Base-by-base conservation (phyloP, 371 early-diverging fungal species). In the Mucor irregularis region DNA sequence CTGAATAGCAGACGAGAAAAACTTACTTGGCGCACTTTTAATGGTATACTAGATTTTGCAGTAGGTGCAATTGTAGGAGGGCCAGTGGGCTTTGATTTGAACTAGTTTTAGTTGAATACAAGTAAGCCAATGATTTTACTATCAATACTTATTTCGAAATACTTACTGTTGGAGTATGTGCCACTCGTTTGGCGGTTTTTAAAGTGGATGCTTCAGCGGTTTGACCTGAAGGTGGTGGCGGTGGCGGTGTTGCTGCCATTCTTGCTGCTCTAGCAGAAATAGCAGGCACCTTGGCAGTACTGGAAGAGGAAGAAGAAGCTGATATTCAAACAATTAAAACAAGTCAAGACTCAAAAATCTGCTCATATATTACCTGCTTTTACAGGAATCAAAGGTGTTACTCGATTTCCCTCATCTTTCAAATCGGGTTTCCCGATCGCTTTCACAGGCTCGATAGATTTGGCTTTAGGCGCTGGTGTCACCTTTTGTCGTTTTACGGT, bases 41-140 rank as follows among this genome's bases (percentile, higher is more conserved):
- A 58, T 8, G 75, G 65, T 10, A 69, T 62, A 28, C 50, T 68
- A 2, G 66, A 53, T 25, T 52, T 62, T 3, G 66, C 14, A 39
- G 68, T 63, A 8, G 78, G 71, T 9, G 59, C 13, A 4, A 73
- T 66, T 1, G 43, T 49, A 11, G 78, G 78, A 35, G 78, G 74
- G 0, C 72, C 74, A 16, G 59, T 38, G n/a, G 46, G 29, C 16
- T 56, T 39, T 31, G 33, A 11, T 49, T 29, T 33, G 11, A 47
- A 26, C 44, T 56, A 29, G 0, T 0, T 5, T 21, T 7, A 13
- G 21, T 11, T 13, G 25, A 35, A 16, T 33, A 14, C 30, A 5
- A 17, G 4, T 17, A 1, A 4, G 11, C 29, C 26, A 26, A n/a
- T 13, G 19, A 19, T 43, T 34, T 14, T 13, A 14, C 3, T 19